Base-by-base conservation (phyloP, 306 rosid genomes). In the Vigna angularis region DNA sequence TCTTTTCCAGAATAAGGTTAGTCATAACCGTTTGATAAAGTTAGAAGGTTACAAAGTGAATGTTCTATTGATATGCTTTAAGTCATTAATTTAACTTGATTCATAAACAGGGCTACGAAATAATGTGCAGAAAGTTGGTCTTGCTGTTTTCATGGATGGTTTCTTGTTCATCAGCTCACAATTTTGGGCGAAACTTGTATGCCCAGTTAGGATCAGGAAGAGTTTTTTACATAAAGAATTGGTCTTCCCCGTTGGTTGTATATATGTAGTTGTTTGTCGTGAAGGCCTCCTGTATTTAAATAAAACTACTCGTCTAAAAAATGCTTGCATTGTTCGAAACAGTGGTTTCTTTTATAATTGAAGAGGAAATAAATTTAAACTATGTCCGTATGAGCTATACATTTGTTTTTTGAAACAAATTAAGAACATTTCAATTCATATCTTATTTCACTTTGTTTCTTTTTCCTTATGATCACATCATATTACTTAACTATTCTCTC, bases 111-210 rank as follows among this genome's bases (percentile, higher is more conserved):
- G 45, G 59, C 24, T 32, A 40, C 71, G 18, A 14, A 17, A 51
- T 10, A 78, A 34, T 36, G 67, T 62, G 47, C 49, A 75, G 68
- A 75, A 63, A 16, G 81, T 75, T 75, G 59, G 72, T 48, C n/a
- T 70, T 17, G 8, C 7, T 44, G 18, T 36, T 74, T 74, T 69
- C 66, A 20, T 8, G 16, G 79, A 64, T 48, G 66, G 47, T 18
- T 48, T 57, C 47, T 65, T 75, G 48, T 75, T 22, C 28, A 44
- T 44, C 1, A 61, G 1, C 49, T 78, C 0, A 7, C 61, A 70
- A 44, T 73, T 66, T 73, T 74, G 57, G 67, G 38, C 69, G 32
- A 42, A 56, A 58, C 58, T 24, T 34, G 22, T 11, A 16, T 66
- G 52, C 49, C 26, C 42, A 16, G 49, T 22, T 40, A 68, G 24